These are phyloP conservation scores for Fusarium guadeloupense DNA, from an alignment of 2,329 filamentous ascomycete species.

Conservation along the genomic window DNA sequence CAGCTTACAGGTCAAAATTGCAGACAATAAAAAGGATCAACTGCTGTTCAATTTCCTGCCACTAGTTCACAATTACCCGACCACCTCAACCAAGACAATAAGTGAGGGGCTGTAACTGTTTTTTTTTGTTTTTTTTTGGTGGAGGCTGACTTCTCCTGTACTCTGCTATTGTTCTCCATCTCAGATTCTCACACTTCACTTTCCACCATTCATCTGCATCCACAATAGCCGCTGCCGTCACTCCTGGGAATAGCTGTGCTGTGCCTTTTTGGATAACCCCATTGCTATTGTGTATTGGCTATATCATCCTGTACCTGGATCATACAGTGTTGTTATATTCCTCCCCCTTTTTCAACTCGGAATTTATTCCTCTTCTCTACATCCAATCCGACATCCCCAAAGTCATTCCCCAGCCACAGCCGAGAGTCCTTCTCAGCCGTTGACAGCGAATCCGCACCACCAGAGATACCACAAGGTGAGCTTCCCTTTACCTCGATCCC, in stretches of 20 bases:
- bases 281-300: background rate
- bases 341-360: background rate
- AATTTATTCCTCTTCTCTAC: background rate
- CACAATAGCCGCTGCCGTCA: constrained; percentile 17
- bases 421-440: constrained; percentile 23
- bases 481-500: constrained; percentile 22
- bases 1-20: background rate
- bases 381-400: constrained; percentile 23
- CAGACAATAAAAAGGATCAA: background rate
- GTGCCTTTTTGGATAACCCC: constrained; percentile 1
- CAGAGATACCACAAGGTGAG: constrained; percentile 30
- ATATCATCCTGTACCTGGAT: background rate
- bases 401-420: constrained; percentile 32
- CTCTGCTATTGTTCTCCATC: background rate
- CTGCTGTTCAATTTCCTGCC: constrained; percentile 7
- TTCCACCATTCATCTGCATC: constrained; percentile 10
- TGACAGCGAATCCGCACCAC: constrained; percentile 19
- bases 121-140: too few relatives aligned
- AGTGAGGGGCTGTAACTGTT: background rate
- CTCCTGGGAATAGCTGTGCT: constrained; percentile 12
- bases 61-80: constrained; percentile 15
- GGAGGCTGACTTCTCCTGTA: background rate
- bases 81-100: constrained; percentile 15
- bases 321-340: background rate
- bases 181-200: constrained; percentile 1